These are phyloP conservation scores for Hyaloscypha finlandica DNA, from an alignment of 495 filamentous ascomycete species.

Conservation along the genomic window DNA sequence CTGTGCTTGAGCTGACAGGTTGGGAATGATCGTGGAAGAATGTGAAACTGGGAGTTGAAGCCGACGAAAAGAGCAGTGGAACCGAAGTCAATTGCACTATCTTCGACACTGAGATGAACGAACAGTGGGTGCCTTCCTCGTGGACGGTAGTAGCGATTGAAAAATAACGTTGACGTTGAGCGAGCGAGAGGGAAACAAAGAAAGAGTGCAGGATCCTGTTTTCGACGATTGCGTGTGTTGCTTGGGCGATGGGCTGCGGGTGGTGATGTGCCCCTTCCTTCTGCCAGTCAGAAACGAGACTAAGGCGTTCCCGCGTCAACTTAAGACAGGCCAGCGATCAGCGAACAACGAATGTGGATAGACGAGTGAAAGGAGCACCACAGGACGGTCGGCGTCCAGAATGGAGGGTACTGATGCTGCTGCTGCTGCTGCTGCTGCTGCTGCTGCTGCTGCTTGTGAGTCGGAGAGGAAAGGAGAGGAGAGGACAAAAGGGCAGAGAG, in stretches of 20 bases:
- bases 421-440: slow-evolving; percentile 15
- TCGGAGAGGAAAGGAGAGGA: slow-evolving; percentile 37
- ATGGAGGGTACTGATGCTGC: slow-evolving; percentile 9
- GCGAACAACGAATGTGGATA: slow-evolving; percentile 17
- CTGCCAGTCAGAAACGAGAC: slow-evolving; percentile 29
- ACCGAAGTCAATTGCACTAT: slow-evolving; percentile 13
- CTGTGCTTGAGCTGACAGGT: slow-evolving; percentile 7
- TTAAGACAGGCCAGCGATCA: slow-evolving; percentile 7
- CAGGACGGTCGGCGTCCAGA: slow-evolving; percentile 13
- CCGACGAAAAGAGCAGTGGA: slow-evolving; percentile 11
- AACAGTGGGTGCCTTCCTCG: slow-evolving; percentile 14
- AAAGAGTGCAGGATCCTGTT: slow-evolving; percentile 16
- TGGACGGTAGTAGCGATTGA: background rate
- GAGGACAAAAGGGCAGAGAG: slow-evolving; percentile 21
- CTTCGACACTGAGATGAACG: slow-evolving; percentile 11
- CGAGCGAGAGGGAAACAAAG: slow-evolving; percentile 16
- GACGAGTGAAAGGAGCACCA: slow-evolving; percentile 8
- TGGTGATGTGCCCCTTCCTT: slow-evolving; percentile 15
- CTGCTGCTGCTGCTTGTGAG: slow-evolving; percentile 17
- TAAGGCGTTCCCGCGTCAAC: slow-evolving; percentile 28
- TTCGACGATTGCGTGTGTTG: slow-evolving; percentile 27
- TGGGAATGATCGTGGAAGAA: slow-evolving; percentile 14
- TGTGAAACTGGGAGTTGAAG: slow-evolving; percentile 17
- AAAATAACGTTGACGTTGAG: background rate
- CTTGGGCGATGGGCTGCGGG: slow-evolving; percentile 26